phyloP scores from a whole-genome alignment of 2,329 filamentous ascomycete genomes.

The Westerdykella ornata region DNA sequence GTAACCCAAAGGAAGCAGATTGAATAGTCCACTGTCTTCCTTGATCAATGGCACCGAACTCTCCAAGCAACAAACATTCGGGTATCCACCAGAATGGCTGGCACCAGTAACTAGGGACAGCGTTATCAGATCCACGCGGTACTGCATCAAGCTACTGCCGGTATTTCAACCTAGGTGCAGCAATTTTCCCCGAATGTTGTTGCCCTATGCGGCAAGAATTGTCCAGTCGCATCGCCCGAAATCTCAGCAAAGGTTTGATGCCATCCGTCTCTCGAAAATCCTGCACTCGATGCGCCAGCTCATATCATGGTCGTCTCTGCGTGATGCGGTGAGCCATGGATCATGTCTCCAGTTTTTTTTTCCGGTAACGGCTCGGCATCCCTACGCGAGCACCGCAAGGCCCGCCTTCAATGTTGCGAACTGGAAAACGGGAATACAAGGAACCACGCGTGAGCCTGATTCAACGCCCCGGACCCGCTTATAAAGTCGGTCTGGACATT shows the following conservation, averaged over 20 bases:
- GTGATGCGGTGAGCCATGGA: conserved; percentile 2
- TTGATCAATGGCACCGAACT: too few species aligned
- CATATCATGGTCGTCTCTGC: not conserved
- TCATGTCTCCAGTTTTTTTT: conserved; percentile 18
- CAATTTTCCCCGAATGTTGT: too few species aligned
- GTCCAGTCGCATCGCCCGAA: not conserved
- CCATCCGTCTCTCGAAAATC: not conserved
- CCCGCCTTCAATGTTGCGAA: not conserved
- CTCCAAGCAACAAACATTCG: too few species aligned
- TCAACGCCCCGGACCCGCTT: conserved; percentile 7
- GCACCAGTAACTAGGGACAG: too few species aligned
- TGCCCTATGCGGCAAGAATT: not conserved
- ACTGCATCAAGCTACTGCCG: too few species aligned
- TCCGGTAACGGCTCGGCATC: conserved; percentile 9
- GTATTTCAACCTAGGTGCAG: too few species aligned
- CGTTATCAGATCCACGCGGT: too few species aligned
- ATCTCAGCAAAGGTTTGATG: not conserved
- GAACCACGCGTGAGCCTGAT: conserved; percentile 9
- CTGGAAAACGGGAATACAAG: not conserved
- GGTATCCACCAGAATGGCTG: too few species aligned
- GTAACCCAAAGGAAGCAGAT: too few species aligned
- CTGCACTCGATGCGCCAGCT: not conserved
- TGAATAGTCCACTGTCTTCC: too few species aligned
- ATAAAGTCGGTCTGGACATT: conserved; percentile 15
- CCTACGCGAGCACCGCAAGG: conserved; percentile 1